A percentile compares a stretch with the other conserved stretches of the same genome.
Conservation (phyloP, 305 asterid species). For the Fraxinus platypoda region DNA sequence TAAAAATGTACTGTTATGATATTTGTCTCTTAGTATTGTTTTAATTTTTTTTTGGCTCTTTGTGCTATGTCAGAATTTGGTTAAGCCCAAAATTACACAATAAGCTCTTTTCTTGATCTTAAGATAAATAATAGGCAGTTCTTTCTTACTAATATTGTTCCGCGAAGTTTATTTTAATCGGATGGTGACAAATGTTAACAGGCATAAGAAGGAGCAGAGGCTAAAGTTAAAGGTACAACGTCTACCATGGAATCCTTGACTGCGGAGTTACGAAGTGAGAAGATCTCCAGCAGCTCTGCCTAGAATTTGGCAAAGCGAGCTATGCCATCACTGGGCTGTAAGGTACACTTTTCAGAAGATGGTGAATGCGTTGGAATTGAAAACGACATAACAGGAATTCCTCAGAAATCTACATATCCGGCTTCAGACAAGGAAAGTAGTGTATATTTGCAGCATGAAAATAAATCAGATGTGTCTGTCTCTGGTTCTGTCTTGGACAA, state of each 20-base stretch:
- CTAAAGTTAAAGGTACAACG: conserved; percentile 46
- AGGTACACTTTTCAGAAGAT: conserved; percentile 68
- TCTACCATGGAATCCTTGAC: conserved; percentile 52
- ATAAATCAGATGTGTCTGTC: conserved; percentile 38
- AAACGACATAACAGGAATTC: conserved; percentile 53
- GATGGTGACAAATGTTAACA: conserved; percentile 36
- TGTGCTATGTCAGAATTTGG: not conserved
- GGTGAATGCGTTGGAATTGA: conserved; percentile 83
- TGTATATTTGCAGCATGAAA: conserved; percentile 33
- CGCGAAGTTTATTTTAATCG: not conserved
- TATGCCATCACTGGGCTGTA: conserved; percentile 77
- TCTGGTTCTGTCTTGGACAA: conserved; percentile 30
- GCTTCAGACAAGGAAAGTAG: conserved; percentile 42
- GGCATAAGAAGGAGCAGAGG: conserved; percentile 83
- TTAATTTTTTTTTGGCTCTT: not conserved
- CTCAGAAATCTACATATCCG: conserved; percentile 52
- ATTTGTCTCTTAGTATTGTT: not conserved
- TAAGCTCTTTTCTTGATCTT: not conserved
- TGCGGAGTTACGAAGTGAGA: conserved; percentile 69
- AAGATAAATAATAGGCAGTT: not conserved
- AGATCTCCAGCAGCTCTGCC: conserved; percentile 60
- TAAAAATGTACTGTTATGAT: not conserved
- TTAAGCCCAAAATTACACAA: not conserved
- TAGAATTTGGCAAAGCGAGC: conserved; percentile 74
- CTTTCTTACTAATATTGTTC: not conserved